Evolutionary conservation across 257 asterid genomes (phyloP).

Genomic region (Fraxinus quadrangulata): DNA sequence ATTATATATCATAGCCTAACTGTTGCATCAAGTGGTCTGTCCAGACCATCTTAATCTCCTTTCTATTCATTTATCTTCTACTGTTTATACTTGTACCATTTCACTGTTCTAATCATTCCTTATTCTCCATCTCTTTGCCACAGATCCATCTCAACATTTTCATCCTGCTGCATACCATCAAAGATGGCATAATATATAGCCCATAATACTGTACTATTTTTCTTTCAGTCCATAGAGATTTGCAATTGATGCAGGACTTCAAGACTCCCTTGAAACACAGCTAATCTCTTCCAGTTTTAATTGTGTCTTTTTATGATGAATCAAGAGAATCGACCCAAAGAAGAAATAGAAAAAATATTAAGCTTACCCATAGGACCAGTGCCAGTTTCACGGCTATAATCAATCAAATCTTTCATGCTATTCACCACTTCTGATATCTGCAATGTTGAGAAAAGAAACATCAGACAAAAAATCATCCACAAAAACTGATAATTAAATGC

Average conservation of each 20-base stretch:
- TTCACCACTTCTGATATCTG: slow-evolving; percentile 99
- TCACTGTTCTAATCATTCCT: too few species aligned
- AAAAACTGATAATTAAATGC: not conserved
- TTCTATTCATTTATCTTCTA: not conserved
- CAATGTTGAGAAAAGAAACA: slow-evolving; percentile 24
- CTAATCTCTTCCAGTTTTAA: slow-evolving; percentile 1
- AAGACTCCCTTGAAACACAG: not conserved
- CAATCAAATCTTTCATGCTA: slow-evolving; percentile 99
- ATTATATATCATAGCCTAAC: not conserved
- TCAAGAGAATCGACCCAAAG: slow-evolving; percentile 7
- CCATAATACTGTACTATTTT: not conserved
- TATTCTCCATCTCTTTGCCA: not conserved
- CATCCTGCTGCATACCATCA: not conserved
- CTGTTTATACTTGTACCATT: not conserved
- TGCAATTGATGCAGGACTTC: slow-evolving; percentile 1
- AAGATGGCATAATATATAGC: not conserved
- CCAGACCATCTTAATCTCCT: not conserved
- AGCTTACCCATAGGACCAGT: slow-evolving; percentile 96
- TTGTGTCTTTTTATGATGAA: not conserved
- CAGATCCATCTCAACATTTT: not conserved
- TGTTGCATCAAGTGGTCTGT: not conserved
- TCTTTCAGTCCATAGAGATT: not conserved
- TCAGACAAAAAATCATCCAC: slow-evolving; percentile 17
- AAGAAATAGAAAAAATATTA: slow-evolving; percentile 6
- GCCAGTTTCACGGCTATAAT: slow-evolving; percentile 87